Conservation (phyloP, 345 rosid genomes). For the Barbarea vulgaris region DNA sequence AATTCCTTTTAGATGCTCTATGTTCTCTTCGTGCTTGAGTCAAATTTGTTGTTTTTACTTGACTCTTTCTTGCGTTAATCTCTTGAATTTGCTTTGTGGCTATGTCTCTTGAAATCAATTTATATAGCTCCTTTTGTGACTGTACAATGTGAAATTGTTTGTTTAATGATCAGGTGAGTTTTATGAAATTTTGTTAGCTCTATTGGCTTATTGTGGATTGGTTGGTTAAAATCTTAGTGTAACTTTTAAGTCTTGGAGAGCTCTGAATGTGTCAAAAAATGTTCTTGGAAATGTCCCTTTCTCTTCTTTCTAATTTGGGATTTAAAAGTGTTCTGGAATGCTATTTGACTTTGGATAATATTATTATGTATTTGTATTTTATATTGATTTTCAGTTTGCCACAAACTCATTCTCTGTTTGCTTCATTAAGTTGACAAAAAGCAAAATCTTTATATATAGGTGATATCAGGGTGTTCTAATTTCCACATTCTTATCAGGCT, state of each 20-base stretch:
- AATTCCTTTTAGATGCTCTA: conserved; percentile 12
- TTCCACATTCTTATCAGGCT: conserved; percentile 31
- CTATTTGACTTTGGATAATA: conserved; percentile 35
- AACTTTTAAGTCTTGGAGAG: neutral
- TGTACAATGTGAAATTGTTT: neutral
- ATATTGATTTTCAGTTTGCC: conserved; percentile 22
- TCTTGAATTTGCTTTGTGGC: neutral
- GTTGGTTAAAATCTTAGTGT: conserved; percentile 4
- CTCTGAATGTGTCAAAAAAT: conserved; percentile 24
- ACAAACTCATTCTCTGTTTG: conserved; percentile 32
- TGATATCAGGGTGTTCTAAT: conserved; percentile 18
- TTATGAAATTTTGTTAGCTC: neutral
- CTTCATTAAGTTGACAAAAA: conserved; percentile 30
- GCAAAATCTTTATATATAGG: conserved; percentile 38
- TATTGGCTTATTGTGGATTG: conserved; percentile 12
- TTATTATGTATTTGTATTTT: conserved; percentile 25
- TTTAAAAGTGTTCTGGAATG: conserved; percentile 9
- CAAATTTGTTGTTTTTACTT: conserved; percentile 10
- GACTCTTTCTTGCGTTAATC: conserved; percentile 23
- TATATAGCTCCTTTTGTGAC: neutral
- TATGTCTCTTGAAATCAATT: conserved; percentile 13
- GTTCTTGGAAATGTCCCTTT: conserved; percentile 15
- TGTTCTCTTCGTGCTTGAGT: conserved; percentile 38
- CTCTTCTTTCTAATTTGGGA: conserved; percentile 23
- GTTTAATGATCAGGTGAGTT: neutral